Base-by-base conservation (phyloP, 2,329 filamentous ascomycete genomes). In the Cucurbitaria berberidis region DNA sequence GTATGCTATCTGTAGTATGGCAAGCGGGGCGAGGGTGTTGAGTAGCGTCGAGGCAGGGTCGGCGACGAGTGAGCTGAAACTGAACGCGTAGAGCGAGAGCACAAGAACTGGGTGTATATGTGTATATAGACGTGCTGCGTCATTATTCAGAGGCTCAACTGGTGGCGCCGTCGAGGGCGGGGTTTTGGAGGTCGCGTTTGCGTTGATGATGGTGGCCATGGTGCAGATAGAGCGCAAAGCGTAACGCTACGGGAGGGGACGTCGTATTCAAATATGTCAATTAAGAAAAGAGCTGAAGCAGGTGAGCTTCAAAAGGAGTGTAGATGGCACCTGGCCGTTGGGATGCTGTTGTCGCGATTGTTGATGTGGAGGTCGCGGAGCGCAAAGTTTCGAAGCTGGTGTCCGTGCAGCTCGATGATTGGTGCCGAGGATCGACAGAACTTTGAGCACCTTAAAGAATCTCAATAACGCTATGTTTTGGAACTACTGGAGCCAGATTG, bases 81-180 rank as follows among this genome's bases (percentile, higher is more conserved):
- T 83, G 58, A 84, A 69, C 40, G 82, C 81, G 69, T 89, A 87
- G 30, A 89, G 75, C 9, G 81, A 82, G 26, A 90, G 81, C 26
- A 96, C 80, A 10, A 91, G 75, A 22, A 82, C 74, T 0, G 90
- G 88, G 62, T 96, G 89, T 18, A 86, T 74, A 66, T 90, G 82
- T 11, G 87, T 84, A 68, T 89, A 83, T 19, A 82, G 70, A 45
- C 76, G 79, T 2, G 84, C 81, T 18, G 78, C 58, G n/a, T 77
- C 69, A 21, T 75, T 81, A 24, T 78, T 67, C 42, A 83, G 76
- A 55, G 81, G 74, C 48, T 78, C 73, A 54, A 83, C 75, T 30
- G 82, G 78, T 21, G 57, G 51, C n/a, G 70, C 60, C 5, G 49
- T 48, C 11, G 65, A 60, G 10, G 66, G 49, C 24, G 62, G 66